These are phyloP conservation scores for Musa acuminata DNA, from an alignment of 176 grass and related monocot species.

Conservation along the genomic window DNA sequence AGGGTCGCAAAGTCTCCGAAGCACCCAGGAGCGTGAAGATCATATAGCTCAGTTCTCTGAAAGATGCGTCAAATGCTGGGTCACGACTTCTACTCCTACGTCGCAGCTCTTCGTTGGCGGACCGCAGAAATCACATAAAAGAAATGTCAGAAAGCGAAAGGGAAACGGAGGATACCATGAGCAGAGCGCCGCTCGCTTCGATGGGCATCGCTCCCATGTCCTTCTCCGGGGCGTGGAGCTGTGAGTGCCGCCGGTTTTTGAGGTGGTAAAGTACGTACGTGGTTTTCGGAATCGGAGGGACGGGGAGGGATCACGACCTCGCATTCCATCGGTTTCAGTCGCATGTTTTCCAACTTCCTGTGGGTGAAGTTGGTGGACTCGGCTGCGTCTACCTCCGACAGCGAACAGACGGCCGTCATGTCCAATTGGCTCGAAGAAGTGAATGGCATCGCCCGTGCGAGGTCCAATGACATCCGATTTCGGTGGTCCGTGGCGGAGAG, in stretches of 20 bases:
- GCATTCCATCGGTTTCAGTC: too few relatives aligned
- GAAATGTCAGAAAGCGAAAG: too few relatives aligned
- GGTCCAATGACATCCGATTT: too few relatives aligned
- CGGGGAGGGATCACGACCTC: neutral
- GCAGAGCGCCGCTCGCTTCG: too few relatives aligned
- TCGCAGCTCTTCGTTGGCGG: neutral
- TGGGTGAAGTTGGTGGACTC: neutral
- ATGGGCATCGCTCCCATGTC: too few relatives aligned
- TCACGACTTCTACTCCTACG: neutral
- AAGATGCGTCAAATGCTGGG: neutral
- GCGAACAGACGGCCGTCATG: neutral
- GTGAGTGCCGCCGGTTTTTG: conserved; percentile 17
- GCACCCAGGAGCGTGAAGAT: neutral
- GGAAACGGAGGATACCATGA: too few relatives aligned
- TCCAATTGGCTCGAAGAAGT: neutral
- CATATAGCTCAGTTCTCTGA: neutral
- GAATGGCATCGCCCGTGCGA: too few relatives aligned
- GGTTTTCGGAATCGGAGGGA: neutral
- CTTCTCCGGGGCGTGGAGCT: neutral
- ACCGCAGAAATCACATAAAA: neutral
- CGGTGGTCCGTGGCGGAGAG: too few relatives aligned
- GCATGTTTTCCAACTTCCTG: neutral
- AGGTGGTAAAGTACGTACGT: neutral
- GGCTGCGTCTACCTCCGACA: neutral
- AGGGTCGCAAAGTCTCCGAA: too few relatives aligned